Evolutionary conservation across 176 grass and related monocot genomes (phyloP).

Genomic region (Avena eriantha): DNA sequence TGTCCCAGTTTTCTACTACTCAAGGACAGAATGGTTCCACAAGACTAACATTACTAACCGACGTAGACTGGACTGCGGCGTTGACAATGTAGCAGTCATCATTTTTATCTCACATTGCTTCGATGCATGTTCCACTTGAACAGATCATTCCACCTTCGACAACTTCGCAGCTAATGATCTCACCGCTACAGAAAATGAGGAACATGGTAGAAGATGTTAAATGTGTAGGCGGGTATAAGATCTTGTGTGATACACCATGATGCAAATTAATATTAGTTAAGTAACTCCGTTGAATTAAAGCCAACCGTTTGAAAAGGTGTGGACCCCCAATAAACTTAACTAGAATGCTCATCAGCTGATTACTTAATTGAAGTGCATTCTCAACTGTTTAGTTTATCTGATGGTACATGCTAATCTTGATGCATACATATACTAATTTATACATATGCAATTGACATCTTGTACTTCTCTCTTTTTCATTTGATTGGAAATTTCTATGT

Average conservation of each 20-base stretch:
- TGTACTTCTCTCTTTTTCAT: neutral
- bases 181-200: conserved; percentile 50
- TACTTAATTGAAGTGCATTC: neutral
- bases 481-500: neutral
- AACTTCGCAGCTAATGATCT: conserved; percentile 81
- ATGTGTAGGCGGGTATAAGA: neutral
- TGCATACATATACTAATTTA: conserved; percentile 2
- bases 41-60: conserved; percentile 55
- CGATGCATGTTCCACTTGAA: conserved; percentile 81
- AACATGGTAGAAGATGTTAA: conserved; percentile 4
- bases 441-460: neutral
- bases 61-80: conserved; percentile 78
- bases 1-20: neutral
- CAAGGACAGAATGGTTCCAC: neutral
- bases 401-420: conserved; percentile 4
- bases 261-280: neutral
- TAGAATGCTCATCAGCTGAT: neutral
- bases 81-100: conserved; percentile 96
- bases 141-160: conserved; percentile 94
- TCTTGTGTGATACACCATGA: conserved; percentile 21
- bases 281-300: neutral
- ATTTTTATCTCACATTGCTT: conserved; percentile 98
- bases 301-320: neutral
- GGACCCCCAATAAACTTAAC: neutral
- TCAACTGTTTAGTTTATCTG: neutral